Conservation (phyloP, 2,329 filamentous ascomycete genomes). For the Aspergillus felis region DNA sequence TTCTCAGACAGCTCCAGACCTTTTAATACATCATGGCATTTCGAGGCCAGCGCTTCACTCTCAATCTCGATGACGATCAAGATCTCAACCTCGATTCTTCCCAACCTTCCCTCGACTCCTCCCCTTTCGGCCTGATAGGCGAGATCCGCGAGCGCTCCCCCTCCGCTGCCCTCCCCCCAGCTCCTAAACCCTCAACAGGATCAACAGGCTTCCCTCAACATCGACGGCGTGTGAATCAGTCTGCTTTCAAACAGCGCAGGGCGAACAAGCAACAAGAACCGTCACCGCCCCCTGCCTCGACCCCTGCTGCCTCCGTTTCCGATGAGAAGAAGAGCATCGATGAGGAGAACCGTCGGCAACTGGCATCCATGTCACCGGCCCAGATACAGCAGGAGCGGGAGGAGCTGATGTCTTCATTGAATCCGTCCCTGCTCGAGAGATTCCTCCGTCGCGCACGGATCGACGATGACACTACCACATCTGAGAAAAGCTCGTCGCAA, state of each 20-base stretch:
- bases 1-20: not conserved
- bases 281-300: slow-evolving; percentile 2
- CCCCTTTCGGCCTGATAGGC: slow-evolving; percentile 50
- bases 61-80: slow-evolving; percentile 56
- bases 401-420: slow-evolving; percentile 75
- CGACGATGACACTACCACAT: slow-evolving; percentile 51
- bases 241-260: slow-evolving; percentile 74
- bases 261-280: slow-evolving; percentile 24
- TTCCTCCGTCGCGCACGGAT: slow-evolving; percentile 74
- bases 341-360: slow-evolving; percentile 69
- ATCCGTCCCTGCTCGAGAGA: slow-evolving; percentile 70
- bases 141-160: slow-evolving; percentile 76
- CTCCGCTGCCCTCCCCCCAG: slow-evolving; percentile 37
- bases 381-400: slow-evolving; percentile 77
- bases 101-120: slow-evolving; percentile 14
- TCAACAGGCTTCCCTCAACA: slow-evolving; percentile 79
- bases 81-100: slow-evolving; percentile 35
- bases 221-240: slow-evolving; percentile 69
- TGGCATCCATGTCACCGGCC: slow-evolving; percentile 73
- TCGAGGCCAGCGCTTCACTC: slow-evolving; percentile 57
- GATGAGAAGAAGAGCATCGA: slow-evolving; percentile 72
- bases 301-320: slow-evolving; percentile 9
- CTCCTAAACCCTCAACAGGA: slow-evolving; percentile 56
- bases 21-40: slow-evolving; percentile 42
- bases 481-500: not conserved